Conservation (phyloP, 2,329 filamentous ascomycete species). For the Epichloe sylvatica region DNA sequence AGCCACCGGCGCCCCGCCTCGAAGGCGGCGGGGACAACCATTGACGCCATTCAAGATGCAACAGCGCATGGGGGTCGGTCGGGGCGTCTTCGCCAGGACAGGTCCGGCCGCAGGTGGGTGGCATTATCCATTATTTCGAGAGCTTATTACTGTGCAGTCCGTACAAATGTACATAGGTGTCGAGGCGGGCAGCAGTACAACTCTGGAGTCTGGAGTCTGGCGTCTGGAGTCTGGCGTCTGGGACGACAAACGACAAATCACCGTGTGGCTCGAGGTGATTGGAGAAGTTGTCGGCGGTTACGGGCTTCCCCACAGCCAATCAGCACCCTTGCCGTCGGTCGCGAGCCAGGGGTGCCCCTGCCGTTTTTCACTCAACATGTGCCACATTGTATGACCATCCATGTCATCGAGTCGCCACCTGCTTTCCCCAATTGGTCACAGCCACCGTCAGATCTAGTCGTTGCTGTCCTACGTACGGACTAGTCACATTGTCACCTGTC, state of each 20-base stretch:
- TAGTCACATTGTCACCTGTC: no score
- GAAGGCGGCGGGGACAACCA: neutral
- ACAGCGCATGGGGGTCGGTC: no score
- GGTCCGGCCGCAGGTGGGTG: no score
- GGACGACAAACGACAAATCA: neutral
- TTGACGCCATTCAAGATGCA: no score
- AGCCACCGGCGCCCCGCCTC: neutral
- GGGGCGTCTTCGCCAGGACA: no score
- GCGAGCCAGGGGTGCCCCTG: neutral
- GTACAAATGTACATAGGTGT: no score
- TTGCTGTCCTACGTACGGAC: no score
- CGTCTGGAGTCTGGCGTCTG: neutral
- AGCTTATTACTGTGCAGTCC: no score
- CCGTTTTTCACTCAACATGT: neutral
- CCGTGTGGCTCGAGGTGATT: constrained; percentile 12
- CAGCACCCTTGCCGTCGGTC: constrained; percentile 11
- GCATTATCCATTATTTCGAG: no score
- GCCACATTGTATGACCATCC: neutral
- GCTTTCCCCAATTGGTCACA: neutral
- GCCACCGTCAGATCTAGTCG: neutral
- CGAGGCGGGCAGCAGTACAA: no score
- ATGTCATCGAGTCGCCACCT: no score
- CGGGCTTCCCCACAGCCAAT: constrained; percentile 20
- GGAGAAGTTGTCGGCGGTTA: constrained; percentile 26
- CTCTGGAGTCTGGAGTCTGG: no score